A percentile compares a stretch with the other conserved stretches of the same genome.
These are phyloP conservation scores for Nemophila menziesii DNA, from an alignment of 257 asterid genomes.

Conservation along the genomic window DNA sequence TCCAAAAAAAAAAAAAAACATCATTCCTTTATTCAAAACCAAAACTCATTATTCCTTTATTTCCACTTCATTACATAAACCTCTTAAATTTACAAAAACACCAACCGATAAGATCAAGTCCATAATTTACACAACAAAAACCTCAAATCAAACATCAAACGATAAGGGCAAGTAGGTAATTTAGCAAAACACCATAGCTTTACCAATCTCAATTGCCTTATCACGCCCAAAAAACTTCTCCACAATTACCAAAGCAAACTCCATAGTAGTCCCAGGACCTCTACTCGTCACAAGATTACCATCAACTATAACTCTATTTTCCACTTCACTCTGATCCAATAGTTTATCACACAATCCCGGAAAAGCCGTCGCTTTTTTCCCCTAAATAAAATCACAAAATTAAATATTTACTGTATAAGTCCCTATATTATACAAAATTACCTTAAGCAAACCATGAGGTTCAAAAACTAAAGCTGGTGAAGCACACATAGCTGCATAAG, in stretches of 20 bases:
- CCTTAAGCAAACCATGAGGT: conserved; percentile 84
- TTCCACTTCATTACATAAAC: too few relatives aligned
- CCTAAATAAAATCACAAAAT: conserved; percentile 28
- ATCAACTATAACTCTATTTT: conserved; percentile 76
- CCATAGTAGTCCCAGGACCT: conserved; percentile 95
- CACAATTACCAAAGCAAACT: conserved; percentile 55
- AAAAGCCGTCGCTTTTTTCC: conserved; percentile 89
- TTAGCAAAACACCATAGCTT: conserved; percentile 61
- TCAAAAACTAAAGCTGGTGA: conserved; percentile 89
- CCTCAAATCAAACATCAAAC: background rate
- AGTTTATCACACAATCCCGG: conserved; percentile 79
- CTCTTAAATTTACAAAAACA: too few relatives aligned
- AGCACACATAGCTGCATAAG: conserved; percentile 89
- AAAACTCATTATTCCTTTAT: too few relatives aligned
- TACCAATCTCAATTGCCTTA: conserved; percentile 57
- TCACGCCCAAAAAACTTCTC: conserved; percentile 65
- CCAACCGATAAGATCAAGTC: too few relatives aligned
- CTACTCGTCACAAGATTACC: conserved; percentile 82
- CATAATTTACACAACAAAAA: too few relatives aligned
- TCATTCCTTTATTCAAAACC: too few relatives aligned
- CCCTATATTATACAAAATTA: conserved; percentile 1
- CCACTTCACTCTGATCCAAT: conserved; percentile 62
- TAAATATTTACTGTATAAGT: background rate
- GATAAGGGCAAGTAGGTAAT: conserved; percentile 10
- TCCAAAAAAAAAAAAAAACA: too few relatives aligned